A percentile compares a stretch with the other conserved stretches of the same genome.
phyloP scores from a whole-genome alignment of 345 rosid species.

The Gossypium sturtianum region DNA sequence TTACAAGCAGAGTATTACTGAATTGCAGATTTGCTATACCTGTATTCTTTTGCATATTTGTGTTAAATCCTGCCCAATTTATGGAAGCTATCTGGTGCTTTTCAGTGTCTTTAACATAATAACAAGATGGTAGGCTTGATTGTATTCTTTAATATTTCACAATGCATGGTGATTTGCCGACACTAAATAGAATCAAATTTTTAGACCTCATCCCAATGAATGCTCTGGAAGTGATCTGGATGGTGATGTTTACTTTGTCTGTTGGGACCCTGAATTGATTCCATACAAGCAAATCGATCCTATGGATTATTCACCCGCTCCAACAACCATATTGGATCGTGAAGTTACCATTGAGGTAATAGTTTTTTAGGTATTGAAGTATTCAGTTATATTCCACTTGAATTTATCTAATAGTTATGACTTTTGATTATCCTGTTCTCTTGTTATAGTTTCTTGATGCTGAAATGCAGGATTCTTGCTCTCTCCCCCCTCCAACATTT shows the following conservation, averaged over 20 bases:
- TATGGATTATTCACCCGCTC: constrained; percentile 32
- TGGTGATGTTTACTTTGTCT: constrained; percentile 37
- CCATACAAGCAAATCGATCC: constrained; percentile 18
- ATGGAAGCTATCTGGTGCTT: background rate
- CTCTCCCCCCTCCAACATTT: too few species aligned
- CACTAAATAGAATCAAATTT: background rate
- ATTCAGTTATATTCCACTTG: background rate
- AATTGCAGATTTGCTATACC: background rate
- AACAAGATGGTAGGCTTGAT: background rate
- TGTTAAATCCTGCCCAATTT: background rate
- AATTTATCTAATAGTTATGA: background rate
- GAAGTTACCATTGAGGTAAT: constrained; percentile 32
- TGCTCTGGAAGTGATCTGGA: constrained; percentile 38
- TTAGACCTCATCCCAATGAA: constrained; percentile 37
- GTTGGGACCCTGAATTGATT: constrained; percentile 35
- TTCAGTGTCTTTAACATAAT: background rate
- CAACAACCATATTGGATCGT: constrained; percentile 6
- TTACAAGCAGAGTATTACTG: background rate
- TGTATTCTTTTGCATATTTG: background rate
- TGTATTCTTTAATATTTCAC: background rate
- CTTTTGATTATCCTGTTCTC: background rate
- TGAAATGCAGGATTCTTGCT: too few species aligned
- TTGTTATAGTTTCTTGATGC: background rate
- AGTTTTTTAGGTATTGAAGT: background rate
- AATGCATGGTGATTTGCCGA: background rate